Evolutionary conservation across 495 filamentous ascomycete genomes (phyloP), one percentile per base, ranked within the genome.

Genomic region (Aspergillus heteromorphus): DNA sequence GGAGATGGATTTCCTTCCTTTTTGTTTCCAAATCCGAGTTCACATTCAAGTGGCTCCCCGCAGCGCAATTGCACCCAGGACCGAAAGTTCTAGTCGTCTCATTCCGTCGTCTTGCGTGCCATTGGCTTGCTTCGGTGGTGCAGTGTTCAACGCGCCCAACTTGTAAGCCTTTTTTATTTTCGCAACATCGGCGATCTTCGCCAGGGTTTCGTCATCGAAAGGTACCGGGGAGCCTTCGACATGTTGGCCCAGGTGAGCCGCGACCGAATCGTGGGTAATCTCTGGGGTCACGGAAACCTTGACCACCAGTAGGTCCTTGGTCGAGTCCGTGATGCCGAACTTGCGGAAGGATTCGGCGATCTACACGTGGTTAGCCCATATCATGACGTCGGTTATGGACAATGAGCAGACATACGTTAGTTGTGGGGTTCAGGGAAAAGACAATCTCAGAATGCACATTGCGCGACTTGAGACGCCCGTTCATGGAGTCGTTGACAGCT

Each of bases 381-480:
- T 34, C 16, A 6, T 9, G 16, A 11, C 5, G 9, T 6, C 23
- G 23, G 13, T 25, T 7, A 31, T 27, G 9, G 21, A 31, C 30
- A 29, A 8, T 6, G 18, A 29, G 6, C 42, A 40, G 60, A 64
- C 66, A 55, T 63, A 93, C 92, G 71, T 97, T 97, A 58, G 92
- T 97, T 47, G 87, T 89, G 0, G 86, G 79, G 48, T 83, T 88
- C 9, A 99, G 72, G 11, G 83, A 84, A 61, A 88, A 88, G 2
- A 99, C 92, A 54, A 90, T 88, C 67, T 97, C 93, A 0, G 91
- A 93, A 61, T 97, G 93, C 10, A 97, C 85, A 64, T 96, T 97
- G 31, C 85, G 81, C 20, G 89, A 93, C 59, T 83, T 85, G 27
- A 92, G 71, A 19, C 83, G 80, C 0, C 73, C 73, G 45, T 81